Evolutionary conservation across 345 rosid species (phyloP), one percentile per base, ranked within the genome.

Genomic region (Salix exigua): DNA sequence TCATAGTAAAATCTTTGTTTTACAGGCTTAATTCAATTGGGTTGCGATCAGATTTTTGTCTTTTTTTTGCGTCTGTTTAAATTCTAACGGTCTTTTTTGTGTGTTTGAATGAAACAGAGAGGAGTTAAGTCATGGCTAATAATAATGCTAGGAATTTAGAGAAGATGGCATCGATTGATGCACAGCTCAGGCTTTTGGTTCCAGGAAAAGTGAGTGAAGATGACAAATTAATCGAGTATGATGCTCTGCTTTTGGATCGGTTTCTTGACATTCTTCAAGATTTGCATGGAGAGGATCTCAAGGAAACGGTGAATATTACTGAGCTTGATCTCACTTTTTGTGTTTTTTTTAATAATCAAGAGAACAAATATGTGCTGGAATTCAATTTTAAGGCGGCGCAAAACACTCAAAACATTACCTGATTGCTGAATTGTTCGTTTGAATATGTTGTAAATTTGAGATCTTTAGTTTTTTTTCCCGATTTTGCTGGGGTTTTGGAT

Each of bases 81-180:
- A 21, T 31, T 51, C 37, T n/a, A n/a, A 75, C 26, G 19, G 9
- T 55, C 37, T 17, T 68, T 66, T 4, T 64, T 13, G 2, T 16
- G 23, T 64, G 37, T n/a, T 6, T 66, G 50, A 26, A 28, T 40
- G 10, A 9, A 51, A 68, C 81, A 87, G 86, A 77, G 68, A 50
- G 77, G 30, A 8, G 51, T 7, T 44, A 37, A 51, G 73, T 62
- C 55, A 87, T 90, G 89, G 86, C 89, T 80, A 79, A 86, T 76
- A 75, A 63, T 74, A 58, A 69, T 40, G 31, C 60, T 25, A 84
- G 89, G 83, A 93, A 88, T 78, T 0, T 93, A 75, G 94, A 89
- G 94, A 96, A 92, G 93, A 53, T 91, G 90, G 93, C 96, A 69
- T 96, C 99, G 2, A 96, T 96, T 74, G 99, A 96, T 83, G 96